Evolutionary conservation across 306 rosid species (phyloP), one percentile per base, ranked within the genome.

Genomic region (Malus orientalis): DNA sequence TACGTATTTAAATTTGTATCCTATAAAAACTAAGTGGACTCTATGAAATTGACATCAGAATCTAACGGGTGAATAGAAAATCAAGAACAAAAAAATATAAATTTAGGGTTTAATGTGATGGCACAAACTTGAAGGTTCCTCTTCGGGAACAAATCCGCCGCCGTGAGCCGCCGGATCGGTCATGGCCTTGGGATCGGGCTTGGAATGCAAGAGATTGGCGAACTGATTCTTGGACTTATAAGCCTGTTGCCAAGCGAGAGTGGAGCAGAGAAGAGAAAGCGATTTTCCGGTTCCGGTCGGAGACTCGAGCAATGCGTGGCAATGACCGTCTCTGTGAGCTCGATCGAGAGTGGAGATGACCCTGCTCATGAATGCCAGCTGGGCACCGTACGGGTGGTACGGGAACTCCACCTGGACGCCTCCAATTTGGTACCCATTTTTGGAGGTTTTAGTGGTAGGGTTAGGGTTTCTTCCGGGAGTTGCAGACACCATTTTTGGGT

Each of bases 201-300:
- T 86, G 33, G 70, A 85, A 15, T 86, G 83, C 10, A 75, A 64
- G 71, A 45, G 76, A 76, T 76, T 68, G 22, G 69, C 58, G 23
- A 69, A 49, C 70, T 65, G 79, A n/a, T 82, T 81, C 76, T 77
- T 77, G 45, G 81, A 67, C 80, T 87, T 83, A 32, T 45, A 91
- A 65, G 69, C 69, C 29, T 88, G 89, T 89, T 90, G 98, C 98
- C 98, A 94, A 70, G 98, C 96, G 64, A 94, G 89, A 54, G 88
- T 86, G 23, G 98, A 90, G 70, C 98, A 94, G 7, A 94, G 90
- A 74, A 94, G 98, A 4, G 98, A 94, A 32, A 94, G 98, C 20
- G 98, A 88, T 76, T 94, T 94, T 20, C 98, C 98, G 20, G 97
- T 90, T 12, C 98, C 98, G 1, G 98, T 94, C 36, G 97, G 98